A percentile compares a stretch with the other conserved stretches of the same genome.
phyloP scores from a whole-genome alignment of 805 yeast genomes.

The Wickerhamiella brachini region DNA sequence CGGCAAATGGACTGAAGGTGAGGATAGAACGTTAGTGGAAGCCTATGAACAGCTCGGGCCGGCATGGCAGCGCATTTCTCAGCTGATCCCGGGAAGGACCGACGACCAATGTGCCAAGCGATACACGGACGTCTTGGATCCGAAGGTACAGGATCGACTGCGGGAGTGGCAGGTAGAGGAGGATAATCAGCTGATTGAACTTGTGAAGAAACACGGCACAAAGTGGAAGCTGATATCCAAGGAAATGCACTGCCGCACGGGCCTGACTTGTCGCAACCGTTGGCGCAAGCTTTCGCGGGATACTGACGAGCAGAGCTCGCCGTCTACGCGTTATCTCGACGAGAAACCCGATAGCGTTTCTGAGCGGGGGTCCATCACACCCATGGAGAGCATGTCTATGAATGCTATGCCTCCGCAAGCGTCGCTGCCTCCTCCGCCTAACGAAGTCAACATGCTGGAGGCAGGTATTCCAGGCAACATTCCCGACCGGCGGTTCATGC shows the following conservation, averaged over 20 bases:
- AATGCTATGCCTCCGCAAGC: background rate
- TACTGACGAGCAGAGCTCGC: background rate
- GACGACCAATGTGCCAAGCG: slow-evolving; percentile 93
- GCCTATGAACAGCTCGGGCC: slow-evolving; percentile 63
- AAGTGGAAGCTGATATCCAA: slow-evolving; percentile 75
- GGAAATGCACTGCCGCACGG: slow-evolving; percentile 66
- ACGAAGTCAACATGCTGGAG: background rate
- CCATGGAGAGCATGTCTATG: background rate
- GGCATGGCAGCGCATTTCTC: slow-evolving; percentile 73
- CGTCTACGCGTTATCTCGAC: background rate
- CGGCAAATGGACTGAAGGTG: slow-evolving; percentile 78
- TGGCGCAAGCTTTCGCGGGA: slow-evolving; percentile 65
- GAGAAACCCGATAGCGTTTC: background rate
- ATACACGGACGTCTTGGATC: slow-evolving; percentile 78
- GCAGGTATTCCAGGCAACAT: background rate
- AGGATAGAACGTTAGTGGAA: slow-evolving; percentile 50
- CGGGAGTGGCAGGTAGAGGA: slow-evolving; percentile 71
- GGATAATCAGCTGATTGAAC: slow-evolving; percentile 52
- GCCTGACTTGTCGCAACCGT: slow-evolving; percentile 79
- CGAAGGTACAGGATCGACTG: slow-evolving; percentile 59
- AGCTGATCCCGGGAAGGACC: slow-evolving; percentile 67
- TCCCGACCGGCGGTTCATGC: background rate
- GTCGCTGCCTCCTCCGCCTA: slow-evolving; percentile 1
- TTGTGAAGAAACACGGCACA: slow-evolving; percentile 63
- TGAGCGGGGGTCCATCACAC: background rate